Evolutionary conservation across 2,329 filamentous ascomycete genomes (phyloP).

Genomic region (Cladophialophora bantiana): DNA sequence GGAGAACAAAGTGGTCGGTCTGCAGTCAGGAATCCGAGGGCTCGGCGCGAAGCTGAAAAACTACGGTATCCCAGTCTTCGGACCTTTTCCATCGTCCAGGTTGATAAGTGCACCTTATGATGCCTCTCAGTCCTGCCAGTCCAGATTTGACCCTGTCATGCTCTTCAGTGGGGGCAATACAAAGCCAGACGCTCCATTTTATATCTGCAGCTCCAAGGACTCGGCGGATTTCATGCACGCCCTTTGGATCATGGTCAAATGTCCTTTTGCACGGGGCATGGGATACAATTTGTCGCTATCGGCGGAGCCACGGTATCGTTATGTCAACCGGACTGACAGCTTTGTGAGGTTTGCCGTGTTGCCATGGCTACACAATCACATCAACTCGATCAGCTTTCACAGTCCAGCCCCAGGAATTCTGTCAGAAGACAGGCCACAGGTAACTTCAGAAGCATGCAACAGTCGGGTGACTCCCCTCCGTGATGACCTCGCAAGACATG

Average conservation of each 20-base stretch:
- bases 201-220: conserved; percentile 33
- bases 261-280: conserved; percentile 34
- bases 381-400: conserved; percentile 29
- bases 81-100: conserved; percentile 25
- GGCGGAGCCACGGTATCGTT: conserved; percentile 12
- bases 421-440: conserved; percentile 1
- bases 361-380: conserved; percentile 31
- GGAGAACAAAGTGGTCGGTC: conserved; percentile 34
- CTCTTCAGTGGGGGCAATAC: conserved; percentile 28
- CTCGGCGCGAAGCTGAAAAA: conserved; percentile 34
- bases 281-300: conserved; percentile 30
- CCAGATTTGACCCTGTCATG: conserved; percentile 31
- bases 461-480: conserved; percentile 21
- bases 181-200: conserved; percentile 29
- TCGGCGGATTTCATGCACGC: conserved; percentile 32
- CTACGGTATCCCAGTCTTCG: conserved; percentile 34
- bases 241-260: conserved; percentile 36
- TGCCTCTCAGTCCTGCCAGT: not conserved
- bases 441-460: not conserved
- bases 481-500: conserved; percentile 22
- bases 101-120: conserved; percentile 11
- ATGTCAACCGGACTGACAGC: conserved; percentile 21
- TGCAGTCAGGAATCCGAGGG: conserved; percentile 34
- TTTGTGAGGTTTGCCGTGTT: conserved; percentile 29
- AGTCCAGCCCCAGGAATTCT: not conserved